Evolutionary conservation across 768 basidiomycete species (phyloP).

Genomic region (Agrocybe pediades): DNA sequence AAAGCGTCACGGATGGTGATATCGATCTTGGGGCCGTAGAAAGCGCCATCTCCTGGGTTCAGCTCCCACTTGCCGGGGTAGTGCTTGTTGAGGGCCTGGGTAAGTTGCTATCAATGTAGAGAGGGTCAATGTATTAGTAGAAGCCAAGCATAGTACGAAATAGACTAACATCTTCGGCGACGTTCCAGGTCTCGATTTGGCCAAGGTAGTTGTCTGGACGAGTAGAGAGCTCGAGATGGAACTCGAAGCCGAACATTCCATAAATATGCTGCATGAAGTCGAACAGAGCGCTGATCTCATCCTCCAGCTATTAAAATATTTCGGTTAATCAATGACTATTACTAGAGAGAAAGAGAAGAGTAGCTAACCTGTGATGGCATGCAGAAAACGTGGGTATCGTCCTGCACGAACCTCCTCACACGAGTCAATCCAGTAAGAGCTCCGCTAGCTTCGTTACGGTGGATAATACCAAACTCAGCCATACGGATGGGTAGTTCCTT

Average conservation of each 20-base stretch:
- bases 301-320: slow-evolving; percentile 60
- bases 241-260: slow-evolving; percentile 92
- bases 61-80: slow-evolving; percentile 90
- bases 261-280: slow-evolving; percentile 96
- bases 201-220: slow-evolving; percentile 95
- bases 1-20: slow-evolving; percentile 95
- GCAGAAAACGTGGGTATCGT: slow-evolving; percentile 99
- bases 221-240: slow-evolving; percentile 92
- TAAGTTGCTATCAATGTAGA: slow-evolving; percentile 76
- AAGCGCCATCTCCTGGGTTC: slow-evolving; percentile 97
- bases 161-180: slow-evolving; percentile 72
- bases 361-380: slow-evolving; percentile 81
- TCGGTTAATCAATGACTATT: slow-evolving; percentile 6
- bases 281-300: slow-evolving; percentile 85
- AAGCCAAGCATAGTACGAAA: background rate
- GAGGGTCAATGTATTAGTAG: slow-evolving; percentile 10
- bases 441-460: slow-evolving; percentile 95
- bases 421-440: slow-evolving; percentile 91
- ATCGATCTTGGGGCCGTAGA: slow-evolving; percentile 99
- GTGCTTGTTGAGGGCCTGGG: slow-evolving; percentile 77
- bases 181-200: slow-evolving; percentile 85
- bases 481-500: slow-evolving; percentile 95
- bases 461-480: slow-evolving; percentile 98
- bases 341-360: too few relatives aligned
- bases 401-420: slow-evolving; percentile 94